Base-by-base conservation (phyloP, 805 yeast species). In the Candida takata region DNA sequence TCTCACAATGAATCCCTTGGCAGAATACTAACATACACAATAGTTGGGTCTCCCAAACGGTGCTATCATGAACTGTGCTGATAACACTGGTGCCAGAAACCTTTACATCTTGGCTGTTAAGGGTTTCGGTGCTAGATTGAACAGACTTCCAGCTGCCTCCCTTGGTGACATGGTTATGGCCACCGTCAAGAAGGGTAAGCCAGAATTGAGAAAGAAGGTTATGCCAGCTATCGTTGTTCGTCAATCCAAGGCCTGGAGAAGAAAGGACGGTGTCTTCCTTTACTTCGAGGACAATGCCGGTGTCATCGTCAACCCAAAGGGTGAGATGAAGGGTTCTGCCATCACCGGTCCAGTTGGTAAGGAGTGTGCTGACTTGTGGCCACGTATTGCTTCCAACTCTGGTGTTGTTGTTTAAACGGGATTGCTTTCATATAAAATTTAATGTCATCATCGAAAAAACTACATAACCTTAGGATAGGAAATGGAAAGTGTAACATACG, bases 251-350 rank as follows among this genome's bases (percentile, higher is more conserved):
- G 87, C 99, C 56, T 92, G 99, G 99, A 90, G 99, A 90, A 86
- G 99, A 84, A 90, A 82, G 81, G 99, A 92, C 67, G 99, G 99
- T 84, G 84, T 87, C 61, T 92, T 70, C 88, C 86, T 92, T 71
- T 92, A 92, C 86, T 92, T 92, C 62, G 99, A 92, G 81, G 99
- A 92, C 77, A 92, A 92, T 67, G 99, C 99, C 55, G 98, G 98
- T 82, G 99, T 94, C 71, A 92, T 92, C 67, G 98, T 92, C 70
- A 92, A 92, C 78, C 98, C 99, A 68, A 92, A 92, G 92, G 99
- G 99, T 79, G 99, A 92, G 76, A 92, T 94, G 98, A 92, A 92
- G 81, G 99, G 99, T 75, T 94, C 98, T 58, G 99, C 98, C 65
- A 92, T 92, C 70, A 94, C 99, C 65, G 99, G 99, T 72, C 99